Percentiles rank a stretch among this genome's conserved stretches.
Conservation (phyloP, 352 stramenopile species). For the Phytophthora syringae region DNA sequence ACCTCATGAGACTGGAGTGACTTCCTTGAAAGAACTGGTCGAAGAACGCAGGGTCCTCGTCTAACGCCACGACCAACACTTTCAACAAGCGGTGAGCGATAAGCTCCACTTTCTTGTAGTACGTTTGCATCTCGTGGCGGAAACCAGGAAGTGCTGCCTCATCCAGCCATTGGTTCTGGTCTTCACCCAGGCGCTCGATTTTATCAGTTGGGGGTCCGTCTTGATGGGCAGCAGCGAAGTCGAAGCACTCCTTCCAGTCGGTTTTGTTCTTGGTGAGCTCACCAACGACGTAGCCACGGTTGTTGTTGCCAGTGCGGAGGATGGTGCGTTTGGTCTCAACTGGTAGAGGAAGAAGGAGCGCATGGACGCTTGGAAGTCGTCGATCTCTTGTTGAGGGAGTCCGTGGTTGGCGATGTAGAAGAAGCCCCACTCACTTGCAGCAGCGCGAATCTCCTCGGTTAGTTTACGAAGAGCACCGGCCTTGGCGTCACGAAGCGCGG, state of each 20-base stretch:
- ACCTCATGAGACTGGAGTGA: slow-evolving; percentile 88
- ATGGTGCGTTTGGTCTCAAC: slow-evolving; percentile 57
- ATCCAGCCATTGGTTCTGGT: slow-evolving; percentile 84
- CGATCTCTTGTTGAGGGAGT: slow-evolving; percentile 64
- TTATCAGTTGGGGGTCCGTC: slow-evolving; percentile 45
- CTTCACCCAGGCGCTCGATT: slow-evolving; percentile 75
- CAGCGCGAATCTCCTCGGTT: slow-evolving; percentile 48
- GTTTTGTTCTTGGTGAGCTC: slow-evolving; percentile 93
- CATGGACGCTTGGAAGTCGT: slow-evolving; percentile 70
- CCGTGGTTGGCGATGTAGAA: slow-evolving; percentile 93
- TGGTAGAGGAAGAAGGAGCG: slow-evolving; percentile 86
- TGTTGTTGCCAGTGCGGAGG: slow-evolving; percentile 79
- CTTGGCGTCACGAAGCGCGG: slow-evolving; percentile 18
- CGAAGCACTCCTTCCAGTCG: slow-evolving; percentile 92
- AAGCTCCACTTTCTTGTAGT: slow-evolving; percentile 54
- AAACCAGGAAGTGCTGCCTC: slow-evolving; percentile 61
- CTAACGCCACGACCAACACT: slow-evolving; percentile 54
- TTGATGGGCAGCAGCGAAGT: slow-evolving; percentile 43
- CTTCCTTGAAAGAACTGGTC: slow-evolving; percentile 55
- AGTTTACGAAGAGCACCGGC: slow-evolving; percentile 27
- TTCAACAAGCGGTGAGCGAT: slow-evolving; percentile 54
- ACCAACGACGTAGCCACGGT: slow-evolving; percentile 93
- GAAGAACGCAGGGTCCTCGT: slow-evolving; percentile 47
- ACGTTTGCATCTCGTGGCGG: slow-evolving; percentile 39
- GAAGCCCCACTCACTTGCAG: slow-evolving; percentile 86